A percentile compares a stretch with the other conserved stretches of the same genome.
phyloP scores from a whole-genome alignment of 2,329 filamentous ascomycete genomes.

The Diaporthe ilicicola region DNA sequence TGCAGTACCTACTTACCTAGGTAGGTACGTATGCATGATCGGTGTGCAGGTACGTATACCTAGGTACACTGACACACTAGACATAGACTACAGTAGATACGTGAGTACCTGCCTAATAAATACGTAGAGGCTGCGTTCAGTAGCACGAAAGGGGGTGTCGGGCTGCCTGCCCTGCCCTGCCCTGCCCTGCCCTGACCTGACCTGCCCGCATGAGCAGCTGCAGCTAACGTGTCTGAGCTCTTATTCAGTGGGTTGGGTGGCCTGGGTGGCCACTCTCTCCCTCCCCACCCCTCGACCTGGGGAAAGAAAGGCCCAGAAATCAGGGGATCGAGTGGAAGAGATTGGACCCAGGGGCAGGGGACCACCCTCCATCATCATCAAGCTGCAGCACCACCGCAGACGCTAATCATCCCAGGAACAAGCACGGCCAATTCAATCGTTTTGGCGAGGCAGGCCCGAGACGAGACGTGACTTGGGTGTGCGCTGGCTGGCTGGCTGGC shows the following conservation, averaged over 20 bases:
- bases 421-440: conserved; percentile 26
- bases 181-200: too few species aligned
- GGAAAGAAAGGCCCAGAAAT: conserved; percentile 16
- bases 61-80: too few species aligned
- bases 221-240: background rate
- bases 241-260: background rate
- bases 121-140: background rate
- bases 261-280: background rate
- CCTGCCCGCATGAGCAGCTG: background rate
- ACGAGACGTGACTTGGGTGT: background rate
- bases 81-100: background rate
- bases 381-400: conserved; percentile 5
- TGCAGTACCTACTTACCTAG: too few species aligned
- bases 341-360: conserved; percentile 28
- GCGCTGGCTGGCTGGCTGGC: background rate
- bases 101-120: background rate
- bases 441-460: conserved; percentile 24
- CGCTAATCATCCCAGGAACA: conserved; percentile 20
- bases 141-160: background rate
- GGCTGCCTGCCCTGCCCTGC: background rate
- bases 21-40: background rate
- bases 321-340: conserved; percentile 10
- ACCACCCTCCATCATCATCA: conserved; percentile 15
- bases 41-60: background rate
- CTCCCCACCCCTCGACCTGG: background rate